Evolutionary conservation across 2,329 filamentous ascomycete species (phyloP).

Genomic region (Calycina herbarum): DNA sequence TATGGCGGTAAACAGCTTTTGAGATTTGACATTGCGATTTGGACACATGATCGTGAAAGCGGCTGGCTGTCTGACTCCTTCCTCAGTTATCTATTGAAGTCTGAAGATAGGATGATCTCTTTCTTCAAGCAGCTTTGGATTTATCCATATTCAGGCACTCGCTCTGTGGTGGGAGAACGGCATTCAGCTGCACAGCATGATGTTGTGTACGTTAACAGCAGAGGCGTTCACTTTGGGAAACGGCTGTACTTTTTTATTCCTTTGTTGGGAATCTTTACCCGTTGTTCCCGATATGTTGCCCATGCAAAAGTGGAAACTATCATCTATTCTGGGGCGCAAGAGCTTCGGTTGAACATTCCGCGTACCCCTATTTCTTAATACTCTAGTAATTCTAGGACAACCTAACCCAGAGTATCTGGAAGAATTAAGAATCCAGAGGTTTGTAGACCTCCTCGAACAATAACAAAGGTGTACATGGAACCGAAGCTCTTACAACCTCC

Average conservation of each 20-base stretch:
- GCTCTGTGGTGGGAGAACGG: background rate
- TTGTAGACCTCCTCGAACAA: no score
- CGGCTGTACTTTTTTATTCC: background rate
- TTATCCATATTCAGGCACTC: background rate
- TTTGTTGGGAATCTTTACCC: slow-evolving; percentile 1
- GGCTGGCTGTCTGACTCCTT: background rate
- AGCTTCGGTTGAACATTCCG: background rate
- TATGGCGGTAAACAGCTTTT: background rate
- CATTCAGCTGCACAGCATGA: background rate
- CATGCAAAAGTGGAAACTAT: background rate
- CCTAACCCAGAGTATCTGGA: no score
- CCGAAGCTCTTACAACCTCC: no score
- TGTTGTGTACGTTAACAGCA: background rate
- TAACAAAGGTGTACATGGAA: no score
- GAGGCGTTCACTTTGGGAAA: background rate
- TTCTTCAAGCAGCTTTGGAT: background rate
- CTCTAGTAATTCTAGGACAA: background rate
- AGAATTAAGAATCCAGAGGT: no score
- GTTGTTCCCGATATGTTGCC: background rate
- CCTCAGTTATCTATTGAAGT: background rate
- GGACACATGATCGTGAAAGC: background rate
- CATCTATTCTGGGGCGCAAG: background rate
- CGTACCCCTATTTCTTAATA: background rate
- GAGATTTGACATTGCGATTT: background rate
- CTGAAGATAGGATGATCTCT: background rate